phyloP scores from a whole-genome alignment of 2,329 filamentous ascomycete genomes.

The Fusarium decemcellulare region DNA sequence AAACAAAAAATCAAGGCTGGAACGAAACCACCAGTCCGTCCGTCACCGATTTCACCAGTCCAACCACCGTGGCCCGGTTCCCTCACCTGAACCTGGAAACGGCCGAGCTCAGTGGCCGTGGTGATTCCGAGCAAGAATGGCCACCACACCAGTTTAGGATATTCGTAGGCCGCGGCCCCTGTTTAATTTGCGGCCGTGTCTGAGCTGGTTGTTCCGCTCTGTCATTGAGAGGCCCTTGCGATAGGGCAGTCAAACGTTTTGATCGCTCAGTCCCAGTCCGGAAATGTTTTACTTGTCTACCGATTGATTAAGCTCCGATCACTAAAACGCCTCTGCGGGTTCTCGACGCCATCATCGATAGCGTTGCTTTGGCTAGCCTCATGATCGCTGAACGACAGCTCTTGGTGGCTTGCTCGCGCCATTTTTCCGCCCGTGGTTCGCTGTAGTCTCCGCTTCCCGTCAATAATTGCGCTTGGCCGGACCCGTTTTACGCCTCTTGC shows the following conservation, averaged over 20 bases:
- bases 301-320: background rate
- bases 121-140: background rate
- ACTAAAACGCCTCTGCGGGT: background rate
- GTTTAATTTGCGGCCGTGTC: slow-evolving; percentile 25
- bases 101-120: background rate
- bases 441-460: background rate
- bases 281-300: background rate
- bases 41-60: slow-evolving; percentile 8
- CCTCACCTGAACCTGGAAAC: slow-evolving; percentile 43
- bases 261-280: background rate
- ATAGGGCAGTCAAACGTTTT: background rate
- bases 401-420: slow-evolving; percentile 31
- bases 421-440: slow-evolving; percentile 8
- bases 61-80: slow-evolving; percentile 9
- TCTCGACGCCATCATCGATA: background rate
- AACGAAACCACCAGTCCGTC: slow-evolving; percentile 1
- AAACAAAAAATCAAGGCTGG: slow-evolving; percentile 16
- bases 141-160: background rate
- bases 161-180: slow-evolving; percentile 10
- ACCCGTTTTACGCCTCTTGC: slow-evolving; percentile 10
- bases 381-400: background rate
- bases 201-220: background rate
- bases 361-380: background rate
- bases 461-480: background rate
- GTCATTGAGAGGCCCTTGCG: background rate